Base-by-base conservation (phyloP, 2,329 filamentous ascomycete genomes). In the Sporothrix pseudoabietina region DNA sequence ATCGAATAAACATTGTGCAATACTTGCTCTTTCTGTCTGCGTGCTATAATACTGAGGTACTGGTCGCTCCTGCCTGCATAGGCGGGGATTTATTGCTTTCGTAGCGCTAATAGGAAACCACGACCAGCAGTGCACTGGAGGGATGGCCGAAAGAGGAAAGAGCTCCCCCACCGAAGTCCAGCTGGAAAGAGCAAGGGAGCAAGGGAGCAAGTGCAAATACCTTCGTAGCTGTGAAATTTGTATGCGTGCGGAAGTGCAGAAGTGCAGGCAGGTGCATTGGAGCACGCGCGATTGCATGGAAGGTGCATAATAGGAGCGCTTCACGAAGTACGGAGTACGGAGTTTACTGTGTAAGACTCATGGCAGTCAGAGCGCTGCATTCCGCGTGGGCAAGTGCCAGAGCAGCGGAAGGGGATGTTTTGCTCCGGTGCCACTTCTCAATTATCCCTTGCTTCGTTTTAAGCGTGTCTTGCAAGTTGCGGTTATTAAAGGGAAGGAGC, bases 111-210 rank as follows among this genome's bases (percentile, higher is more conserved):
- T 12, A 41, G 12, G 7, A 69, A 49, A 57, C 55, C 19, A 12
- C 26, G n/a, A 68, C 12, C 22, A 44, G 54, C n/a, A 22, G 9
- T 26, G 16, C n/a, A 44, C 30, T 30, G 14, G 35, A 55, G 47
- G 26, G 22, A 47, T 32, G 52, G 19, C 55, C 72, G 22, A 71
- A 73, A 73, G 57, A 57, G 72, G 72, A 73, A 73, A 61, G 65
- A 55, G 26, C 47, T 7, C 55, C 32, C 66, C 54, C 44, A 47
- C 66, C 14, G 54, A 47, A 65, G 30, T 10, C 72, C n/a, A 73
- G 52, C 55, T 57, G 55, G 71, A 30, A 59, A 26, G 26, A 26
- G 26, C 26, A 26, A 26, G 26, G 26, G 47, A 52, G 65, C 47
- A 69, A 10, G 8, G 6, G 30, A 16, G 61, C n/a, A 66, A 22